Evolutionary conservation across 352 stramenopile genomes (phyloP).

Genomic region (Phytophthora agathidicida): DNA sequence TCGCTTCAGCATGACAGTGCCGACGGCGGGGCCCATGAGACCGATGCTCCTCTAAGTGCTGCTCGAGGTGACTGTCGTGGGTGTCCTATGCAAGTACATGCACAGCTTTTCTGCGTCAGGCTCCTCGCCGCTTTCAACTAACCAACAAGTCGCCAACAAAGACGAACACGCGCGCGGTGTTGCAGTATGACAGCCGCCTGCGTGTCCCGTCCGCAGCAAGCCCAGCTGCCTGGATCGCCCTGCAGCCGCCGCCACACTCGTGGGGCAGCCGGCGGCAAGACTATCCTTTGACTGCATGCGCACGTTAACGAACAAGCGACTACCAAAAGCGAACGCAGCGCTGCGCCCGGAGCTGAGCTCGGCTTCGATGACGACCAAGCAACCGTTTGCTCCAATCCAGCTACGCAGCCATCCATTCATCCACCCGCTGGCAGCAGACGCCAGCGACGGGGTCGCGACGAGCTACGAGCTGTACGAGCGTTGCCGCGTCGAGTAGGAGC

Average conservation of each 20-base stretch:
- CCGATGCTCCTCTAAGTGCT: no score
- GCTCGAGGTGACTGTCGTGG: no score
- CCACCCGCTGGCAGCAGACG: constrained; percentile 5
- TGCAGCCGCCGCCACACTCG: constrained; percentile 14
- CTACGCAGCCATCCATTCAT: no score
- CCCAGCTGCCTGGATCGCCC: constrained; percentile 22
- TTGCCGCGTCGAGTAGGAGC: constrained; percentile 13
- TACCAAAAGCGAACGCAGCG: constrained; percentile 31
- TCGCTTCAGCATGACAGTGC: neutral
- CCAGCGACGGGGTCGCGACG: constrained; percentile 10
- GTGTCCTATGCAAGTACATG: neutral
- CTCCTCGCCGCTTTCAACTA: constrained; percentile 13
- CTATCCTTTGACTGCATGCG: constrained; percentile 25
- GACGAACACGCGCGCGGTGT: constrained; percentile 4
- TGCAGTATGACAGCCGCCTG: constrained; percentile 12
- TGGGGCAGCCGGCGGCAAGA: constrained; percentile 7
- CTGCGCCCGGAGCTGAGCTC: constrained; percentile 8
- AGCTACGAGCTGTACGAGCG: neutral
- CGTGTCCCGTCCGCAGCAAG: constrained; percentile 9
- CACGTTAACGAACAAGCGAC: constrained; percentile 32
- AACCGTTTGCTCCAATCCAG: constrained; percentile 27
- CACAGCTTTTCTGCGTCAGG: neutral
- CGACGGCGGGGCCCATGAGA: neutral
- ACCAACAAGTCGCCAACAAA: neutral
- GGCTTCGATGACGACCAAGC: constrained; percentile 27